phyloP scores from a whole-genome alignment of 2,329 filamentous ascomycete species.

The Zasmidium angulare region DNA sequence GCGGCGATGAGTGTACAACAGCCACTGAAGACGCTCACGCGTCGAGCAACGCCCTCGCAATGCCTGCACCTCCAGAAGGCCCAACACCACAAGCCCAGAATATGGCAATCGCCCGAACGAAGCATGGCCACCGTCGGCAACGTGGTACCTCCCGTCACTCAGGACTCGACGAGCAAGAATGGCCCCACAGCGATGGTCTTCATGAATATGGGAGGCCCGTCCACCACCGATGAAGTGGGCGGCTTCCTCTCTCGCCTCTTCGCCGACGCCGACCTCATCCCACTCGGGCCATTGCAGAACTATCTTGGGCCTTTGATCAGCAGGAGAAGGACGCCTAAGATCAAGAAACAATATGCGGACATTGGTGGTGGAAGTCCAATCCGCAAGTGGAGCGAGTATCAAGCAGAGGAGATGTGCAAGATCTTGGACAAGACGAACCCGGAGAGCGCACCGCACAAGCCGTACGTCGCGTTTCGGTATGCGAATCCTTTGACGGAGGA shows the following conservation, averaged over 20 bases:
- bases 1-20: constrained; percentile 28
- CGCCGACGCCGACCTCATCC: constrained; percentile 91
- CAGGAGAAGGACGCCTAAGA: constrained; percentile 86
- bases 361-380: constrained; percentile 98
- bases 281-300: constrained; percentile 84
- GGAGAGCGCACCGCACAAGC: constrained; percentile 92
- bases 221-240: constrained; percentile 82
- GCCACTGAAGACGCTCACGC: constrained; percentile 30
- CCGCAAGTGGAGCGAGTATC: constrained; percentile 95
- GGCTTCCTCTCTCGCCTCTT: constrained; percentile 90
- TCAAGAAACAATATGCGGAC: constrained; percentile 89
- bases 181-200: constrained; percentile 98
- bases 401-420: constrained; percentile 95
- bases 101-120: constrained; percentile 29
- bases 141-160: constrained; percentile 74
- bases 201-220: constrained; percentile 97
- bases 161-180: constrained; percentile 67
- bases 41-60: constrained; percentile 29
- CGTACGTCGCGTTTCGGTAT: constrained; percentile 96
- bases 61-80: constrained; percentile 23
- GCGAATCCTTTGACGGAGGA: constrained; percentile 90
- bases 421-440: constrained; percentile 87
- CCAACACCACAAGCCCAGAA: constrained; percentile 22
- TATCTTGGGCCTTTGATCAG: constrained; percentile 90
- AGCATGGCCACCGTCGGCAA: constrained; percentile 58